phyloP scores from a whole-genome alignment of 208 protist species.

The Crithidia brevicula region DNA sequence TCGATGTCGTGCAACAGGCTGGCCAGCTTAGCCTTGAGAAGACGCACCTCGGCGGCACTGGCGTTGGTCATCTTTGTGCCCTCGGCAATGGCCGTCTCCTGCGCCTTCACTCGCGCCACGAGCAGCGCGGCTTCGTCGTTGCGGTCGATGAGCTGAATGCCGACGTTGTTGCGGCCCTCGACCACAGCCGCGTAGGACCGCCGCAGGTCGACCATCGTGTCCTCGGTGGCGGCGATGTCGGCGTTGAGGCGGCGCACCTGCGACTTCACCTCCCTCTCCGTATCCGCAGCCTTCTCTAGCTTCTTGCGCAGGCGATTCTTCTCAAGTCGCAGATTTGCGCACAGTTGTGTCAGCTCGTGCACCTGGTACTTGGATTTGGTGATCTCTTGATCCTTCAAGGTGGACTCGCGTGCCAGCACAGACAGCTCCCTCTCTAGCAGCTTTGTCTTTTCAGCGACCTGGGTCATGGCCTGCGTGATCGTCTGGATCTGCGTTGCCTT shows the following conservation, averaged over 20 bases:
- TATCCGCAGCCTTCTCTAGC: constrained; percentile 60
- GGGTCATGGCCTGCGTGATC: constrained; percentile 91
- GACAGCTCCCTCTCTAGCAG: constrained; percentile 95
- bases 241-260: constrained; percentile 93
- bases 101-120: constrained; percentile 93
- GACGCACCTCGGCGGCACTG: constrained; percentile 75
- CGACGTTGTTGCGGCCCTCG: constrained; percentile 93
- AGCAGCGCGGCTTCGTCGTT: constrained; percentile 97
- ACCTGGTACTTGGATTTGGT: constrained; percentile 78
- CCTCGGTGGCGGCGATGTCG: constrained; percentile 88
- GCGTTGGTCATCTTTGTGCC: constrained; percentile 85
- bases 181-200: constrained; percentile 85
- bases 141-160: constrained; percentile 96
- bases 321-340: constrained; percentile 80
- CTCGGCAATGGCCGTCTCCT: constrained; percentile 89
- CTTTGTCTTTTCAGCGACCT: constrained; percentile 96
- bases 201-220: constrained; percentile 90
- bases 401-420: constrained; percentile 87
- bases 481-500: constrained; percentile 94
- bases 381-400: constrained; percentile 90
- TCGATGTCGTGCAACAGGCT: constrained; percentile 88
- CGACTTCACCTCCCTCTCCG: constrained; percentile 81
- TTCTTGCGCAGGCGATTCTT: constrained; percentile 85
- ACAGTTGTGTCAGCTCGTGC: constrained; percentile 73
- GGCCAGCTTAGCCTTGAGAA: constrained; percentile 73